Percentiles rank a stretch among this genome's conserved stretches.
phyloP scores from a whole-genome alignment of 495 filamentous ascomycete species.

The Astrocystis sublimbata region DNA sequence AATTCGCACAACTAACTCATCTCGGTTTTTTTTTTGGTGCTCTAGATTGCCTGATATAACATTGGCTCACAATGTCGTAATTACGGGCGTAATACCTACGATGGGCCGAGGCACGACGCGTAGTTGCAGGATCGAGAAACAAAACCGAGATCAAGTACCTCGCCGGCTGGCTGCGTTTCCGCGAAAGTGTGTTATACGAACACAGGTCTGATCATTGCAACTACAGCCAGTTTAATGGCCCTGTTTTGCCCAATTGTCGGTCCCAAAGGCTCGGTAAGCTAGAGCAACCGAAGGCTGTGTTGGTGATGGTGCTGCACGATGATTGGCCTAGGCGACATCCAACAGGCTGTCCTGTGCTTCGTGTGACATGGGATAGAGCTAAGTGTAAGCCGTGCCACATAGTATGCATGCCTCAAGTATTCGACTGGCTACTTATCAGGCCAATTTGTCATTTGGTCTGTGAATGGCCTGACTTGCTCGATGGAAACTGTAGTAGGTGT shows the following conservation, averaged over 20 bases:
- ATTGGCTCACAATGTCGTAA: slow-evolving; percentile 26
- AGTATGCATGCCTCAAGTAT: background rate
- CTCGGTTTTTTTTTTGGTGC: too few relatives aligned
- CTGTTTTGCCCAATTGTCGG: slow-evolving; percentile 7
- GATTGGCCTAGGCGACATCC: slow-evolving; percentile 14
- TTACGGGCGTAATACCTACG: slow-evolving; percentile 36
- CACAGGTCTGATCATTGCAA: background rate
- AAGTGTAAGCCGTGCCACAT: slow-evolving; percentile 9
- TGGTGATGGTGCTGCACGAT: background rate
- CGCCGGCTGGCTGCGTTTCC: slow-evolving; percentile 35
- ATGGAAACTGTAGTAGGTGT: background rate
- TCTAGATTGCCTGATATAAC: too few relatives aligned
- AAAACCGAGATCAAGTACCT: slow-evolving; percentile 39
- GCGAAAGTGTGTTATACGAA: slow-evolving; percentile 16
- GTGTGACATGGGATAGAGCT: slow-evolving; percentile 9
- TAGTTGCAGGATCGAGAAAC: slow-evolving; percentile 39
- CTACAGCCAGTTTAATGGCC: background rate
- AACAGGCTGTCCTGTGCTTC: background rate
- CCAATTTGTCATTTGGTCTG: slow-evolving; percentile 7
- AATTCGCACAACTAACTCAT: background rate
- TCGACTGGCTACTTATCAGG: background rate
- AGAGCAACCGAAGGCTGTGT: slow-evolving; percentile 14
- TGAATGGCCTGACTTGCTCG: background rate
- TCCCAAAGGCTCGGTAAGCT: slow-evolving; percentile 18
- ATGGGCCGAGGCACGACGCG: slow-evolving; percentile 33